Conservation (phyloP, 2,329 filamentous ascomycete species). For the Thelonectria rubi region DNA sequence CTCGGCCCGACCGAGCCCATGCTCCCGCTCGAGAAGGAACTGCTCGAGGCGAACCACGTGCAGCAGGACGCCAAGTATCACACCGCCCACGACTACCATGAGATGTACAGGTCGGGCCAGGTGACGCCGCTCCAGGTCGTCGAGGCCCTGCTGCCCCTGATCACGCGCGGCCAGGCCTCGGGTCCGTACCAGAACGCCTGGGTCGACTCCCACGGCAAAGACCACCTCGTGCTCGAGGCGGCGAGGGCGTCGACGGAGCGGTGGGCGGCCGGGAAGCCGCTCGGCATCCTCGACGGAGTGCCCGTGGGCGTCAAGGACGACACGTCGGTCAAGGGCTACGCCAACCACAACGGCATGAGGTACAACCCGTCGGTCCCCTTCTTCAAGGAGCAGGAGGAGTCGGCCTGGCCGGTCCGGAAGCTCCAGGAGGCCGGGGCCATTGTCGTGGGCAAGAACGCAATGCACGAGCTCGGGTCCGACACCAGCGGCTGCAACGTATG, state of each 20-base stretch:
- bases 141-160: constrained; percentile 75
- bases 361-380: constrained; percentile 62
- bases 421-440: constrained; percentile 80
- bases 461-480: constrained; percentile 84
- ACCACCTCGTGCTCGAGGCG: constrained; percentile 69
- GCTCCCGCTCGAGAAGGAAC: constrained; percentile 53
- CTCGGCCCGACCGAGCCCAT: constrained; percentile 50
- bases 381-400: constrained; percentile 62
- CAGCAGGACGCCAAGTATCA: constrained; percentile 65
- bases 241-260: constrained; percentile 78
- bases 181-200: constrained; percentile 77
- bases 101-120: constrained; percentile 74
- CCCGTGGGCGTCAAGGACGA: constrained; percentile 89
- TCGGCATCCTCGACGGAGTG: constrained; percentile 81
- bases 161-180: constrained; percentile 64
- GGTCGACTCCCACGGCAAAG: constrained; percentile 67
- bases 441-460: constrained; percentile 78
- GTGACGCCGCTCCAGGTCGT: constrained; percentile 77
- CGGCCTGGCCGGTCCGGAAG: constrained; percentile 75
- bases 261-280: constrained; percentile 71
- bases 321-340: constrained; percentile 74
- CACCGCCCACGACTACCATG: constrained; percentile 79
- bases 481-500: constrained; percentile 82
- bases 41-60: constrained; percentile 52
- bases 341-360: constrained; percentile 70